These are phyloP conservation scores for Pseudevernia furfuracea DNA, from an alignment of 495 filamentous ascomycete species.

Conservation along the genomic window DNA sequence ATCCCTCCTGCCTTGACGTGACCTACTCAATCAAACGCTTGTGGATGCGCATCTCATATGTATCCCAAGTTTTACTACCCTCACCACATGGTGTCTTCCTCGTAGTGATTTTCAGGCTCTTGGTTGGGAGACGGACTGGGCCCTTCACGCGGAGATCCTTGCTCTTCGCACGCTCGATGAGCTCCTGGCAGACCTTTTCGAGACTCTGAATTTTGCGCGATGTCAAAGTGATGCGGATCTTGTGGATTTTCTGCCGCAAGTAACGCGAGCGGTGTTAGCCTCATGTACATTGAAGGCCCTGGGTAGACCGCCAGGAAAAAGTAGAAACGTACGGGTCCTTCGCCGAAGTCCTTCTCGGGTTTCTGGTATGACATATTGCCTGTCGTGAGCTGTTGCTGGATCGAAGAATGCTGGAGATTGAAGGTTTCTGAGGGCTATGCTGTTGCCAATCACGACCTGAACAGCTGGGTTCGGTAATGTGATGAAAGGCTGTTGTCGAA, in stretches of 20 bases:
- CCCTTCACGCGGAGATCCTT: conserved; percentile 99
- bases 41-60: conserved; percentile 98
- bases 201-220: conserved; percentile 84
- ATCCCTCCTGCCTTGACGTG: not conserved
- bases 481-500: conserved; percentile 55
- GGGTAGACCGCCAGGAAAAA: not conserved
- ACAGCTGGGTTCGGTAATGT: conserved; percentile 69
- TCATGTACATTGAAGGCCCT: not conserved
- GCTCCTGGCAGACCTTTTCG: conserved; percentile 97
- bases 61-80: conserved; percentile 99
- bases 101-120: conserved; percentile 92
- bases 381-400: conserved; percentile 14
- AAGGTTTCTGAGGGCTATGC: conserved; percentile 16
- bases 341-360: conserved; percentile 83
- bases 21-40: conserved; percentile 93
- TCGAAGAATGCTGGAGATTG: conserved; percentile 3
- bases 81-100: conserved; percentile 97
- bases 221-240: conserved; percentile 97
- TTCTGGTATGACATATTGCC: conserved; percentile 91
- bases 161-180: conserved; percentile 96
- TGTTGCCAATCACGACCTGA: conserved; percentile 53
- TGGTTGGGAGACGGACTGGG: conserved; percentile 97
- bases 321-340: conserved; percentile 56
- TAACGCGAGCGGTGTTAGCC: not conserved
- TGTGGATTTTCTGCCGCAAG: conserved; percentile 72